Percentiles rank a stretch among this genome's conserved stretches.
These are phyloP conservation scores for Phlebopus sp. DNA, from an alignment of 1,284 basidiomycete genomes.

Conservation along the genomic window DNA sequence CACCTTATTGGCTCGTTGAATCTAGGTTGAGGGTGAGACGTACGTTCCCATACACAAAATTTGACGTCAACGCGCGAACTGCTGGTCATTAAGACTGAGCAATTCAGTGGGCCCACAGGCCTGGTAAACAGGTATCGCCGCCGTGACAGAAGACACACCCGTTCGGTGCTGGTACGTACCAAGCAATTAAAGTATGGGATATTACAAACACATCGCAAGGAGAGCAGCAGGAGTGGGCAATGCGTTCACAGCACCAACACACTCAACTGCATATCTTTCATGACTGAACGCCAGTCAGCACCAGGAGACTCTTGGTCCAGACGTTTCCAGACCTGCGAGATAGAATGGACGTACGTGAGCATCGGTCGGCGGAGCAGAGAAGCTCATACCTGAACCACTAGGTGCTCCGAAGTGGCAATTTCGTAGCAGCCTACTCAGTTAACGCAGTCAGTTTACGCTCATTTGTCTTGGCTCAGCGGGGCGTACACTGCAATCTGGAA, in stretches of 20 bases:
- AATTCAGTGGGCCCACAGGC: constrained; percentile 7
- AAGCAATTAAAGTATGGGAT: constrained; percentile 21
- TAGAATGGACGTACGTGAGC: constrained; percentile 21
- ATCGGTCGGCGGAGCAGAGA: constrained; percentile 18
- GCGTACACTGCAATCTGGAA: constrained; percentile 25
- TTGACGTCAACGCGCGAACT: constrained; percentile 6
- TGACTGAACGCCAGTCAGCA: constrained; percentile 40
- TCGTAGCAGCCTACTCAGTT: constrained; percentile 40
- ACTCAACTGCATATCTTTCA: constrained; percentile 37
- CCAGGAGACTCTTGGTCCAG: constrained; percentile 35
- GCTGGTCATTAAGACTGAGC: constrained; percentile 1
- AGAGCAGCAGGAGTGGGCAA: constrained; percentile 11
- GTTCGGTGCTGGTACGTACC: constrained; percentile 22
- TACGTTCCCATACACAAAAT: constrained; percentile 8
- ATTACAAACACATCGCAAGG: constrained; percentile 22
- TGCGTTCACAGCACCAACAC: constrained; percentile 33
- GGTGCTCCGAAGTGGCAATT: constrained; percentile 46
- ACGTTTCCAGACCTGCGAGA: constrained; percentile 38
- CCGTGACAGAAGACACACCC: constrained; percentile 19
- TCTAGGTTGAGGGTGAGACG: constrained; percentile 11
- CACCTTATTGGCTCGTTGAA: constrained; percentile 14
- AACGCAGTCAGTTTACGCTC: constrained; percentile 11
- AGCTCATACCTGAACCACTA: constrained; percentile 42
- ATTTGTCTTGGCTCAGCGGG: constrained; percentile 9
- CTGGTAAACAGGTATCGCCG: background rate